phyloP scores from a whole-genome alignment of 257 asterid species.

The Vinca minor region DNA sequence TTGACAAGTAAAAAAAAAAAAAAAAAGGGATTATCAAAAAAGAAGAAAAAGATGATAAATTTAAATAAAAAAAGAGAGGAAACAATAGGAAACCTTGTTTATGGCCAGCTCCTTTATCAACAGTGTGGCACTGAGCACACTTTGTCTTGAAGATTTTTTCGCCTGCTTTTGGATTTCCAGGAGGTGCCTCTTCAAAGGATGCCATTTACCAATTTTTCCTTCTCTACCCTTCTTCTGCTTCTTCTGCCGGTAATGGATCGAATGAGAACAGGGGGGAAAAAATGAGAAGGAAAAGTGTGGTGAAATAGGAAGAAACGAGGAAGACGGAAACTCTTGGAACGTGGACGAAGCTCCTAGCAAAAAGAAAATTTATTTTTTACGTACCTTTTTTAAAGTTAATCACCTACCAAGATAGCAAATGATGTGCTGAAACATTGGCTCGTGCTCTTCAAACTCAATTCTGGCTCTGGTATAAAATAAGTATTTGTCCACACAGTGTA shows the following conservation, averaged over 20 bases:
- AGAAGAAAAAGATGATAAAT: background rate
- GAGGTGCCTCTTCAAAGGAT: slow-evolving; percentile 64
- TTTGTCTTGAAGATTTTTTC: slow-evolving; percentile 81
- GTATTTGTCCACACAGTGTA: too few relatives aligned
- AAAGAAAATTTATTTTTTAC: too few relatives aligned
- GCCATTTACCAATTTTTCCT: slow-evolving; percentile 36
- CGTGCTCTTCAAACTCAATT: too few relatives aligned
- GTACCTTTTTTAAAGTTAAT: too few relatives aligned
- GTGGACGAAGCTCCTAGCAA: background rate
- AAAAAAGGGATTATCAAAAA: background rate
- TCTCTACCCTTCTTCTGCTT: background rate
- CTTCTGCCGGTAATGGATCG: background rate
- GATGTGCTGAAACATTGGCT: too few relatives aligned
- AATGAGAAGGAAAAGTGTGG: background rate
- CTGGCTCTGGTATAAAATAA: too few relatives aligned
- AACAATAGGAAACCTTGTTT: slow-evolving; percentile 49
- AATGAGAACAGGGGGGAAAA: too few relatives aligned
- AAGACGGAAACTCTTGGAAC: background rate
- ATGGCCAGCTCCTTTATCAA: slow-evolving; percentile 88
- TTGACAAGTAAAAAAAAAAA: background rate
- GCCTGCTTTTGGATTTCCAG: slow-evolving; percentile 51
- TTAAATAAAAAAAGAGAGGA: too few relatives aligned
- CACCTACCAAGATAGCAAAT: too few relatives aligned
- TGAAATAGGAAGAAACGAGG: too few relatives aligned
- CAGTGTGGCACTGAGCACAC: slow-evolving; percentile 93